Conservation (phyloP, 2,329 filamentous ascomycete genomes). For the Fusarium mundagurra region DNA sequence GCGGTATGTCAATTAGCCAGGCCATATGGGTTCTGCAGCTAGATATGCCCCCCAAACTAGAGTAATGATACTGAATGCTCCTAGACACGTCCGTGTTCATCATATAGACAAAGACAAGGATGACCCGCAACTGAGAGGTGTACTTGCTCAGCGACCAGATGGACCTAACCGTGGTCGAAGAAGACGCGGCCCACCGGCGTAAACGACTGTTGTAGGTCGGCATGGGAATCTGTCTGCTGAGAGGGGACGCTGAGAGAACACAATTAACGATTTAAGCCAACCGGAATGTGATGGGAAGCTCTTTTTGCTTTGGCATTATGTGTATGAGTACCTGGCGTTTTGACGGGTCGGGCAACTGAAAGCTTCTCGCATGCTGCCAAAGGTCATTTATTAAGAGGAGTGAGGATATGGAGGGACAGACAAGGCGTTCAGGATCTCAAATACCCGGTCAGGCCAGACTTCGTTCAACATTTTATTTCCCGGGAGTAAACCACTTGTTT, state of each 20-base stretch:
- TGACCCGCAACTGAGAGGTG: slow-evolving; percentile 81
- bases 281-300: slow-evolving; percentile 2
- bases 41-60: background rate
- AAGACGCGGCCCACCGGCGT: slow-evolving; percentile 64
- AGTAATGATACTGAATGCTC: slow-evolving; percentile 11
- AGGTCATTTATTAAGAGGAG: background rate
- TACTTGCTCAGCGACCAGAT: slow-evolving; percentile 86
- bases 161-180: slow-evolving; percentile 84
- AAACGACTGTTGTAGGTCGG: slow-evolving; percentile 1
- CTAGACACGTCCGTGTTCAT: slow-evolving; percentile 90
- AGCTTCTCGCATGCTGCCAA: background rate
- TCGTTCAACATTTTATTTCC: slow-evolving; percentile 12
- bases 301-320: slow-evolving; percentile 18
- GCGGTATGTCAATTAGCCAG: slow-evolving; percentile 65
- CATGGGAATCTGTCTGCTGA: background rate
- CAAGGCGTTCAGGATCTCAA: slow-evolving; percentile 38
- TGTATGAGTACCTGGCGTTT: slow-evolving; percentile 28
- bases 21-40: background rate
- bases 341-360: slow-evolving; percentile 1
- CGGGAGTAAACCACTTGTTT: slow-evolving; percentile 17
- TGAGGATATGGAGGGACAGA: slow-evolving; percentile 15
- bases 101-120: slow-evolving; percentile 91
- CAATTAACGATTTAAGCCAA: slow-evolving; percentile 15
- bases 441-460: slow-evolving; percentile 40
- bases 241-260: background rate